phyloP scores from a whole-genome alignment of 2,329 filamentous ascomycete species.

The Arthrobotrys musiformis region DNA sequence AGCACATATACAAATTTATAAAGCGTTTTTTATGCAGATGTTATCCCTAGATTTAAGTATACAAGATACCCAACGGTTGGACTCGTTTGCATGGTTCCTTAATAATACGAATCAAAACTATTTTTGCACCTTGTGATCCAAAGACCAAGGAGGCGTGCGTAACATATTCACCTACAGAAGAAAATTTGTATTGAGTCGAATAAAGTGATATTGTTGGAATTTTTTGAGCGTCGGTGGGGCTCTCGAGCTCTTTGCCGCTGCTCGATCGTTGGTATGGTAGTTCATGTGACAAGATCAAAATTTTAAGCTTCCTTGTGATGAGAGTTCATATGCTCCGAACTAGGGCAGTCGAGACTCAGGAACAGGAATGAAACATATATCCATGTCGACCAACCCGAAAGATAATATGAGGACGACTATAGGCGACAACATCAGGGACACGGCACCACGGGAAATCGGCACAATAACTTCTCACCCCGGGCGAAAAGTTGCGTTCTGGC shows the following conservation, averaged over 20 bases:
- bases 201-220: too few relatives aligned
- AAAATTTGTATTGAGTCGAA: too few relatives aligned
- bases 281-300: not conserved
- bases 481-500: not conserved
- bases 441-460: slow-evolving; percentile 14
- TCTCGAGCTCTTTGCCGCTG: not conserved
- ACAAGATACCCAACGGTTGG: not conserved
- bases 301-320: not conserved
- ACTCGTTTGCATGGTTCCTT: not conserved
- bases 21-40: not conserved
- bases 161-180: too few relatives aligned
- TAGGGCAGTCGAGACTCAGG: not conserved
- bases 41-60: not conserved
- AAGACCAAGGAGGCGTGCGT: not conserved
- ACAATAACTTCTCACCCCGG: not conserved
- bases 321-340: not conserved
- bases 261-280: not conserved
- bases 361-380: slow-evolving; percentile 4
- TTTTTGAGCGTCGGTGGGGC: too few relatives aligned
- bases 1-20: not conserved
- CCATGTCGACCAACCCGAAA: not conserved
- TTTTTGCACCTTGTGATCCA: not conserved
- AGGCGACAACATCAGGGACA: slow-evolving; percentile 7
- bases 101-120: not conserved
- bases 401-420: not conserved